Evolutionary conservation across 2,329 filamentous ascomycete species (phyloP), one percentile per base, ranked within the genome.

Genomic region (Laburnicola sp.): DNA sequence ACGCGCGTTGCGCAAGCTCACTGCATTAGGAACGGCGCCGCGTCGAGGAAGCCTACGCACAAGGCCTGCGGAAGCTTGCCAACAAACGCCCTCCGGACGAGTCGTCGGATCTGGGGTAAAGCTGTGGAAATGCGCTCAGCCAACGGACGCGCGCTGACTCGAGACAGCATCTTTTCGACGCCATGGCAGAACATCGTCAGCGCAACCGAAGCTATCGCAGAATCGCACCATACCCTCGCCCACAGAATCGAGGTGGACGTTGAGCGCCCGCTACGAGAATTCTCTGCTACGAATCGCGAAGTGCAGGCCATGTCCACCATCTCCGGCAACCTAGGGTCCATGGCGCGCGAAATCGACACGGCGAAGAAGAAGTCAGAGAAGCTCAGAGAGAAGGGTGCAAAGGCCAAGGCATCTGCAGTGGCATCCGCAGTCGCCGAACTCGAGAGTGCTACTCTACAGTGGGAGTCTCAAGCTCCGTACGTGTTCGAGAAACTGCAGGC

Each of bases 401-500:
- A 87, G 74, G 85, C 87, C 36, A 91, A 85, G 63, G 82, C 86
- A 2, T 84, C 85, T 51, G 96, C 94, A 73, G 83, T 94, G 34
- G 88, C 91, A 37, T 82, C 81, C 56, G 91, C 91, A 9, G 81
- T 84, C 8, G 78, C 84, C 16, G 86, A 86, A 58, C 83, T 95
- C 37, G 89, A 96, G 57, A 85, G 85, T 53, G 87, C 91, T n/a
- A 84, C 81, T 38, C 82, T 87, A 59, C 88, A 96, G 69, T 99
- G 94, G 94, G 87, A 96, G 49, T 91, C 91, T 0, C 91, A 96
- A 72, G 91, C 94, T 10, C 94, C 94, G 1, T 97, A 90, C 73
- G 88, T 97, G 54, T 97, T 96, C 68, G 94, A 99, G 74, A 88
- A 87, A 54, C 82, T 99, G 25, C 94, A 99, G 71, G 87, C 89